Conservation (phyloP, 345 rosid genomes). For the Turnera subulata region DNA sequence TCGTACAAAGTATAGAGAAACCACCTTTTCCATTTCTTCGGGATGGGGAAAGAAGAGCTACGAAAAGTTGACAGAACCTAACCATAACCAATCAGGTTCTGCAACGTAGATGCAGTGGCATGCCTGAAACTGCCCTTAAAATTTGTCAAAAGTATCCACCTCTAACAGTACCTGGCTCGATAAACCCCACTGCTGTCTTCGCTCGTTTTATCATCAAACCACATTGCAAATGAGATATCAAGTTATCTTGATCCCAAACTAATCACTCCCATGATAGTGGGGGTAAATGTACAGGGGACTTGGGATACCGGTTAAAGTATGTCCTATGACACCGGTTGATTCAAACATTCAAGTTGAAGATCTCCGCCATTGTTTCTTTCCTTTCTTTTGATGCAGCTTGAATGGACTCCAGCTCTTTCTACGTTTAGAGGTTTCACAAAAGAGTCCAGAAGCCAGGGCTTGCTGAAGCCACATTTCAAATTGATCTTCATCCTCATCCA, state of each 20-base stretch:
- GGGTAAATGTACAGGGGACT: background rate
- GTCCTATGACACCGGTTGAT: background rate
- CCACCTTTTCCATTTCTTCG: too few relatives aligned
- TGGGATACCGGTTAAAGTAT: too few relatives aligned
- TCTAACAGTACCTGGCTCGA: too few relatives aligned
- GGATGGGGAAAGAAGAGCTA: too few relatives aligned
- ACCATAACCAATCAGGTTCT: too few relatives aligned
- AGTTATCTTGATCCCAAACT: background rate
- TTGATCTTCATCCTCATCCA: conserved; percentile 85
- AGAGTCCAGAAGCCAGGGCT: conserved; percentile 85
- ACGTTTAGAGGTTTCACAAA: conserved; percentile 80
- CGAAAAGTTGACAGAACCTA: too few relatives aligned
- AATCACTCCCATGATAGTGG: background rate
- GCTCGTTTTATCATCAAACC: background rate
- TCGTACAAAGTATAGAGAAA: too few relatives aligned
- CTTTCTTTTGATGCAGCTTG: conserved; percentile 73
- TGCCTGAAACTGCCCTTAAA: too few relatives aligned
- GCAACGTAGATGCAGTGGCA: too few relatives aligned
- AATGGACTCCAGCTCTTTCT: conserved; percentile 97
- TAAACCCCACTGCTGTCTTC: too few relatives aligned
- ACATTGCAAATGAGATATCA: background rate
- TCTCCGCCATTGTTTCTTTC: conserved; percentile 91
- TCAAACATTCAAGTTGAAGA: conserved; percentile 31
- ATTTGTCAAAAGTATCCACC: too few relatives aligned
- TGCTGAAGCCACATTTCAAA: conserved; percentile 91